Conservation (phyloP, 192 early-diverging fungal species). For the Pilobolus umbonatus region DNA sequence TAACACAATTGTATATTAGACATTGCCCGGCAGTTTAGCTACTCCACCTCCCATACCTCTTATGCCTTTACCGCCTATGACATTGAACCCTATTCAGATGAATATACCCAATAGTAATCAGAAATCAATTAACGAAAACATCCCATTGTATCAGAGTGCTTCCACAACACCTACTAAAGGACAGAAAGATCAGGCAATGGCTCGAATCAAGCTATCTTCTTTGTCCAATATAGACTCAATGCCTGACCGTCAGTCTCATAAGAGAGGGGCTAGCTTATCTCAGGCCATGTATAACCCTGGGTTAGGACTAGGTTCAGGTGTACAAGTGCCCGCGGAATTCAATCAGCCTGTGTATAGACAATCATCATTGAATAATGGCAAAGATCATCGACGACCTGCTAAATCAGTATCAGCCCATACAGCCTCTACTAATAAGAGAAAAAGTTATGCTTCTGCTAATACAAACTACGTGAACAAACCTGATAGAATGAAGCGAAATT, state of each 20-base stretch:
- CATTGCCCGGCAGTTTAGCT: constrained; percentile 25
- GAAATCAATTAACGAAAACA: background rate
- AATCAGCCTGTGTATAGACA: too few relatives aligned
- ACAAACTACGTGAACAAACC: too few relatives aligned
- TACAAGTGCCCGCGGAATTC: too few relatives aligned
- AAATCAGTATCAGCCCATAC: background rate
- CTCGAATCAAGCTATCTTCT: background rate
- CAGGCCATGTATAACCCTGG: too few relatives aligned
- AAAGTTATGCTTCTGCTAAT: background rate
- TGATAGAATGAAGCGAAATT: too few relatives aligned
- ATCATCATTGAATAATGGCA: background rate
- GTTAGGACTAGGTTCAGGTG: constrained; percentile 5
- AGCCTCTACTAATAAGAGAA: background rate
- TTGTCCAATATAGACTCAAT: background rate
- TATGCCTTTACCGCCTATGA: constrained; percentile 17
- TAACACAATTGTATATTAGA: constrained; percentile 8
- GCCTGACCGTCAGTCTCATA: background rate
- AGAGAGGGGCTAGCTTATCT: too few relatives aligned
- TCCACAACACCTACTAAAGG: constrained; percentile 1
- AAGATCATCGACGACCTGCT: background rate
- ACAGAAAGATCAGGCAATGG: too few relatives aligned
- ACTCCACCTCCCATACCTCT: constrained; percentile 19
- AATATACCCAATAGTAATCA: constrained; percentile 3
- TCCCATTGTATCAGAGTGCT: background rate
- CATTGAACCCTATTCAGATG: constrained; percentile 17